Evolutionary conservation across 1,139 yeast species (phyloP).

Genomic region (Yamadazyma aaseri): DNA sequence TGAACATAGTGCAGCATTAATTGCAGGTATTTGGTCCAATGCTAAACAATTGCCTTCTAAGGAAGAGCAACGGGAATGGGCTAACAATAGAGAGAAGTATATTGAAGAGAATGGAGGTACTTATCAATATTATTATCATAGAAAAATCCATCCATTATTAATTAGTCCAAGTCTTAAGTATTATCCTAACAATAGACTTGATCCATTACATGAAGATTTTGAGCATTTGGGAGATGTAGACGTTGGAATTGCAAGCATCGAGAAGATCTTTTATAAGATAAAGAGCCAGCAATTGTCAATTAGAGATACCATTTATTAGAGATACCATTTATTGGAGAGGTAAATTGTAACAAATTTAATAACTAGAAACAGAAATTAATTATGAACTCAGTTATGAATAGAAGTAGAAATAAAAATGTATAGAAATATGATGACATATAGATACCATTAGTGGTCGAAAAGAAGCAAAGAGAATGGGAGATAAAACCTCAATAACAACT

Average conservation of each 20-base stretch:
- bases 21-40: conserved; percentile 48
- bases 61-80: conserved; percentile 33
- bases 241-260: conserved; percentile 22
- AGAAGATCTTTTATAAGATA: conserved; percentile 25
- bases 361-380: too few relatives aligned
- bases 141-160: conserved; percentile 20
- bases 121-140: conserved; percentile 26
- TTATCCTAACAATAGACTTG: conserved; percentile 23
- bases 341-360: too few relatives aligned
- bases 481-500: too few relatives aligned
- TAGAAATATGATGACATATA: too few relatives aligned
- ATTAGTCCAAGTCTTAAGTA: conserved; percentile 22
- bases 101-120: conserved; percentile 15
- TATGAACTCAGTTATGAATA: too few relatives aligned
- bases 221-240: conserved; percentile 24
- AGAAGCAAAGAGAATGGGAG: too few relatives aligned
- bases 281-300: conserved; percentile 15
- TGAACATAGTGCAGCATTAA: conserved; percentile 43
- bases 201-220: conserved; percentile 27
- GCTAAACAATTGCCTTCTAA: conserved; percentile 25
- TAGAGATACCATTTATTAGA: conserved; percentile 10
- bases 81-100: conserved; percentile 16
- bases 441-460: too few relatives aligned
- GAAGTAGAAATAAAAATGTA: too few relatives aligned
- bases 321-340: not conserved